Evolutionary conservation across 2,329 filamentous ascomycete genomes (phyloP), one percentile per base, ranked within the genome.

Genomic region (Fusarium xyrophilum): DNA sequence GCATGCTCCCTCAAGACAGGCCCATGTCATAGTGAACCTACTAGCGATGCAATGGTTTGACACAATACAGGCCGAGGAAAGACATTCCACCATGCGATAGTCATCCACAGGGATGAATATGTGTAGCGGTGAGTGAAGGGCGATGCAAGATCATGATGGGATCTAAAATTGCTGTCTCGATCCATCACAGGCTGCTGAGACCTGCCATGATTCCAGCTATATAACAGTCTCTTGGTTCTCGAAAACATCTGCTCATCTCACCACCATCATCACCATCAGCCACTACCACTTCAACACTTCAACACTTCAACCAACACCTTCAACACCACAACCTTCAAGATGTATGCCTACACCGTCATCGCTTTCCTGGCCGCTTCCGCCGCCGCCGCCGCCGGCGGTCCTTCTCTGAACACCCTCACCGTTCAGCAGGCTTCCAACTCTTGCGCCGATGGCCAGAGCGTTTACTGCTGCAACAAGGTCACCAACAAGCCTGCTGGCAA

Each of bases 401-500:
- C 30, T 11, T 55, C 56, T 4, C 4, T 58, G 4, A 27, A 7
- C 14, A 0, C 12, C 12, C 12, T 44, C 2, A 58, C 56, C 5
- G 56, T 58, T 21, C 15, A 33, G n/a, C 56, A 58, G 23, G 56
- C 56, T 38, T 1, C 35, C 48, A 43, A 54, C n/a, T 28, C 48
- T 19, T 58, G 56, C 8, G 48, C n/a, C 32, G 21, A 58, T 13
- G 35, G 35, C 39, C 38, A 43, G 56, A 43, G 38, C 23, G 56
- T 58, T 32, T 43, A 38, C 21, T 59, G 56, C 50, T 59, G 56
- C 14, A 59, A 59, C 56, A 46, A 59, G 21, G 11, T 13, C 4
- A 39, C 39, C 39, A 56, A 56, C 32, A 23, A 44, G 25, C 39
- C 38, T 21, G 33, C 39, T 43, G 50, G 56, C 5, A 59, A 56